Percentiles rank a stretch among this genome's conserved stretches.
Evolutionary conservation across 1,284 basidiomycete genomes (phyloP).

Genomic region (Golubevia pallescens): DNA sequence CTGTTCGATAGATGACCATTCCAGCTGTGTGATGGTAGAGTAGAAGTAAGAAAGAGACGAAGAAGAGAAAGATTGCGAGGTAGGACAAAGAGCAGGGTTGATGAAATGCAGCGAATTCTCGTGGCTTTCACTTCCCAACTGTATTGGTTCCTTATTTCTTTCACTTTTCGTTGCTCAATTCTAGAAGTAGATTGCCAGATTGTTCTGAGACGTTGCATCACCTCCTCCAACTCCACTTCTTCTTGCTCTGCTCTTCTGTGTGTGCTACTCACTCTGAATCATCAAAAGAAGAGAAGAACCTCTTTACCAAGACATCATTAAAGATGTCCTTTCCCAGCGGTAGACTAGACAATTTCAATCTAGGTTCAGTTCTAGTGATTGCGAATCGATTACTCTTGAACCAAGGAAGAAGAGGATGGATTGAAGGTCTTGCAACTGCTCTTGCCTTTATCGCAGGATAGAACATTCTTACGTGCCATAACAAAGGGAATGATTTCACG

Average conservation of each 20-base stretch:
- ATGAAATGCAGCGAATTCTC: no score
- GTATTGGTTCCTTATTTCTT: no score
- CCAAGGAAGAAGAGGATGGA: conserved; percentile 18
- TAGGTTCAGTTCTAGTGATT: conserved; percentile 16
- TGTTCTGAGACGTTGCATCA: no score
- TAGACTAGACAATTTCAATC: conserved; percentile 19
- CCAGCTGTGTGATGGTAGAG: no score
- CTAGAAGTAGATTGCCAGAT: no score
- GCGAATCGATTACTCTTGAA: conserved; percentile 1
- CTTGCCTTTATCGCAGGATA: conserved; percentile 21
- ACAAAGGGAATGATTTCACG: conserved; percentile 26
- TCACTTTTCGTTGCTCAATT: no score
- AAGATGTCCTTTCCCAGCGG: conserved; percentile 42
- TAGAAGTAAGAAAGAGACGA: no score
- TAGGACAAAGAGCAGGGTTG: no score
- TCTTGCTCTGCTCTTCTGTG: no score
- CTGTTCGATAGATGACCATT: conserved; percentile 37
- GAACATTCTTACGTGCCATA: conserved; percentile 33
- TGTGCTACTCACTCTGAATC: conserved; percentile 35
- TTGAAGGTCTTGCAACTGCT: conserved; percentile 8
- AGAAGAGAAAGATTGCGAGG: no score
- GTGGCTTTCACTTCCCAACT: no score
- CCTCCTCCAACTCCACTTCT: no score
- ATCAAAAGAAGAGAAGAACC: conserved; percentile 24
- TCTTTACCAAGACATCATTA: conserved; percentile 14